Conservation (phyloP, 2,329 filamentous ascomycete species). For the Stachybotrys echinatus region DNA sequence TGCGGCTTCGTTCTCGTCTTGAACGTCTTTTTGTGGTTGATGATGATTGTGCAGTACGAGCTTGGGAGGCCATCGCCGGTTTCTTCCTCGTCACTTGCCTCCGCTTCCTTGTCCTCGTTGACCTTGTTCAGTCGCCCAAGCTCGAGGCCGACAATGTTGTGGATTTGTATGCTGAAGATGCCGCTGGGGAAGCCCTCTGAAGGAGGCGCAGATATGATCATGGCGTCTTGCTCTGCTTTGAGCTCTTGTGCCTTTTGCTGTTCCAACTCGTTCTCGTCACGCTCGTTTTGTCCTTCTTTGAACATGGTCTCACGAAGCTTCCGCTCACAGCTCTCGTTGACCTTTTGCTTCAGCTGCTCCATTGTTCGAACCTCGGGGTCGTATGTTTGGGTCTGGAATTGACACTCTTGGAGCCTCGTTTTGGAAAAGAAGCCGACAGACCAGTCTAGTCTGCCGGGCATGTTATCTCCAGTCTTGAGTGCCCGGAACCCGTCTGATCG, state of each 20-base stretch:
- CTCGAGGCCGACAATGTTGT: slow-evolving; percentile 67
- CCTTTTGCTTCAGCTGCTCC: slow-evolving; percentile 53
- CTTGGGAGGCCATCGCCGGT: slow-evolving; percentile 62
- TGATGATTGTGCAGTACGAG: slow-evolving; percentile 66
- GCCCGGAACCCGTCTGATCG: slow-evolving; percentile 62
- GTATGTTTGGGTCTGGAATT: slow-evolving; percentile 56
- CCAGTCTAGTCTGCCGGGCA: slow-evolving; percentile 67
- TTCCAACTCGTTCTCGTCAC: slow-evolving; percentile 56
- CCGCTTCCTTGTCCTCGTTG: slow-evolving; percentile 37
- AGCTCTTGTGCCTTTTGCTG: slow-evolving; percentile 66
- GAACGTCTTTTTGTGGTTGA: slow-evolving; percentile 67
- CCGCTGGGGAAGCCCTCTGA: slow-evolving; percentile 57
- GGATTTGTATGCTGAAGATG: slow-evolving; percentile 64
- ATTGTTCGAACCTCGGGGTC: slow-evolving; percentile 52
- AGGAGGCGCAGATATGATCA: slow-evolving; percentile 65
- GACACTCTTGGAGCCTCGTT: slow-evolving; percentile 54
- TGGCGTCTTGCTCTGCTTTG: slow-evolving; percentile 53
- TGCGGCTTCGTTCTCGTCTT: slow-evolving; percentile 72
- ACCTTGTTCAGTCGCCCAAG: slow-evolving; percentile 54
- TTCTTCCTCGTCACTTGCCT: slow-evolving; percentile 51
- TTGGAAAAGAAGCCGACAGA: slow-evolving; percentile 69
- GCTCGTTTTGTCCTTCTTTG: slow-evolving; percentile 36
- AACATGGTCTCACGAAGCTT: slow-evolving; percentile 60
- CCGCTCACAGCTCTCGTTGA: slow-evolving; percentile 45
- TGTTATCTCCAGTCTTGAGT: slow-evolving; percentile 58